These are phyloP conservation scores for Baeospora myosura DNA, from an alignment of 1,284 basidiomycete species.

Conservation along the genomic window DNA sequence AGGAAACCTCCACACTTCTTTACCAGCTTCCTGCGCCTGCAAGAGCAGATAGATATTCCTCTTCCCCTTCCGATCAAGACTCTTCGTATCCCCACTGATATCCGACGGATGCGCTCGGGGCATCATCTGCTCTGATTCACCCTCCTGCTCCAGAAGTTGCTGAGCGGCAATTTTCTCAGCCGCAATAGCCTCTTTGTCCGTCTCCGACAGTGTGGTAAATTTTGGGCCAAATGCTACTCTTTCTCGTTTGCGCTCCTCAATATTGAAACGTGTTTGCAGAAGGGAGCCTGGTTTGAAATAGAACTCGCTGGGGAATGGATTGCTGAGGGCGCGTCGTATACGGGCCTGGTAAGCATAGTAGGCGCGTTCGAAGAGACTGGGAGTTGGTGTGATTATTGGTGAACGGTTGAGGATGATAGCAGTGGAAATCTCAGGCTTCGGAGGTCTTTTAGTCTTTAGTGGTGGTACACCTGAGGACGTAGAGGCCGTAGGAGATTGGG, in stretches of 20 bases:
- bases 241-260: conserved; percentile 68
- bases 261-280: conserved; percentile 74
- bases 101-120: conserved; percentile 61
- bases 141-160: conserved; percentile 61
- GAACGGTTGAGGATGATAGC: conserved; percentile 79
- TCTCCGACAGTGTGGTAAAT: conserved; percentile 37
- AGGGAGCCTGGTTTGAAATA: conserved; percentile 94
- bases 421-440: conserved; percentile 33
- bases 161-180: conserved; percentile 45
- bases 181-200: conserved; percentile 33
- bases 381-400: conserved; percentile 75
- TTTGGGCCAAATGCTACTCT: conserved; percentile 60
- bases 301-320: conserved; percentile 85
- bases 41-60: conserved; percentile 85
- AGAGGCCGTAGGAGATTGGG: not conserved
- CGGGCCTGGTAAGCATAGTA: conserved; percentile 85
- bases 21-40: conserved; percentile 43
- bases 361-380: conserved; percentile 72
- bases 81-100: conserved; percentile 52
- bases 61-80: conserved; percentile 75
- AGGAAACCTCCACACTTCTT: conserved; percentile 75
- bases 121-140: conserved; percentile 55
- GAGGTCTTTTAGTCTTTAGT: conserved; percentile 9
- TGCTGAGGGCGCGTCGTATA: conserved; percentile 79
- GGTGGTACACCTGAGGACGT: conserved; percentile 2